Conservation (phyloP, 2,329 filamentous ascomycete species). For the Colletotrichum scovillei region DNA sequence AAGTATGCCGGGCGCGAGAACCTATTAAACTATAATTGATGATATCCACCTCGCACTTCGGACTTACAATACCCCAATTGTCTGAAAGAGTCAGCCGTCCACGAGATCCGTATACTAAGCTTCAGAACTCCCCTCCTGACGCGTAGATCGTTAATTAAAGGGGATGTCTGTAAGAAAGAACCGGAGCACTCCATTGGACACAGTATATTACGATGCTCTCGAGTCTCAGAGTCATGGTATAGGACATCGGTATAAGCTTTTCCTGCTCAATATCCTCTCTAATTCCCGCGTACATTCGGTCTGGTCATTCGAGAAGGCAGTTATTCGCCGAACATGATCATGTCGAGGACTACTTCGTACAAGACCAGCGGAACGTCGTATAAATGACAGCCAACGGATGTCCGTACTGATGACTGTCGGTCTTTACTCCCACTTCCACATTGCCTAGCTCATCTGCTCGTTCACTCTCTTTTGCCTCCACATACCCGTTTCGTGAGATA, state of each 20-base stretch:
- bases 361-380: too few species aligned
- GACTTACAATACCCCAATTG: too few species aligned
- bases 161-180: background rate
- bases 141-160: background rate
- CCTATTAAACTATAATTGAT: background rate
- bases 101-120: background rate
- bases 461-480: background rate
- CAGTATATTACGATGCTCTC: background rate
- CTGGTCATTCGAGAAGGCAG: background rate
- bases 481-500: background rate
- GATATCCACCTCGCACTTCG: background rate
- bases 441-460: background rate
- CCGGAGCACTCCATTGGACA: background rate
- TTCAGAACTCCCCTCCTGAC: background rate
- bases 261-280: background rate
- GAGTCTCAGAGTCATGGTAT: background rate
- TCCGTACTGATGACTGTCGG: background rate
- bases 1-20: background rate
- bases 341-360: too few species aligned
- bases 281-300: background rate
- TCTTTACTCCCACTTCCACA: background rate
- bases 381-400: background rate
- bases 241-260: background rate
- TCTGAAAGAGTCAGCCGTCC: background rate
- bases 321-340: background rate